Evolutionary conservation across 768 basidiomycete species (phyloP).

Genomic region (Leucocoprinus birnbaumii): DNA sequence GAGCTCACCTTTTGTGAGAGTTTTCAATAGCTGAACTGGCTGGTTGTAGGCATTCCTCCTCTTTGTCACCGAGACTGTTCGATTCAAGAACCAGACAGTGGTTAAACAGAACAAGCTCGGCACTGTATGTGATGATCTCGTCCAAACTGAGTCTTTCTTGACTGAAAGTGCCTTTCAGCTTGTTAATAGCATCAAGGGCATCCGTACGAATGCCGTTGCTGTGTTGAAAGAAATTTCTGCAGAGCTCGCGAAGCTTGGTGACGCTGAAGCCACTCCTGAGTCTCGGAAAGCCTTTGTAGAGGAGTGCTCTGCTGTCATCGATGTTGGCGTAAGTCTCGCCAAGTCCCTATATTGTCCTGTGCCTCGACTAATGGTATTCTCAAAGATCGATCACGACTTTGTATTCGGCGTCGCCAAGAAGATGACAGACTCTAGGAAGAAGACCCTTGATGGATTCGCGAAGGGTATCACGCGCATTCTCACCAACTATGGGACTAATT

Average conservation of each 20-base stretch:
- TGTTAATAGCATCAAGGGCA: constrained; percentile 59
- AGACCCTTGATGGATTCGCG: constrained; percentile 66
- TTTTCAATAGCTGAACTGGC: neutral
- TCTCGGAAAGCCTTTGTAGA: constrained; percentile 50
- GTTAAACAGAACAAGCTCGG: constrained; percentile 75
- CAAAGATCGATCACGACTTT: constrained; percentile 68
- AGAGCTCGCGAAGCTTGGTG: constrained; percentile 45
- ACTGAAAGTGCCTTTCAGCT: constrained; percentile 46
- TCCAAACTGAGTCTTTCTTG: too few relatives aligned
- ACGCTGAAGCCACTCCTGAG: constrained; percentile 50
- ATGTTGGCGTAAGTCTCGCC: constrained; percentile 29
- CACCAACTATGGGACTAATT: constrained; percentile 28
- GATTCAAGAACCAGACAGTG: constrained; percentile 70
- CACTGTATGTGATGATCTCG: constrained; percentile 41
- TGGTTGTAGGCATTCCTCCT: constrained; percentile 65
- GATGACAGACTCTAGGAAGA: constrained; percentile 67
- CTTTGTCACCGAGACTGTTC: constrained; percentile 62
- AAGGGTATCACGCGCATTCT: constrained; percentile 64
- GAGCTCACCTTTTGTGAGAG: constrained; percentile 1
- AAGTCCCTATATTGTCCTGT: neutral
- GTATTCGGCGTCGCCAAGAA: constrained; percentile 59
- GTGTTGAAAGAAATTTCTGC: constrained; percentile 58
- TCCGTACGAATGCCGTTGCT: constrained; percentile 50
- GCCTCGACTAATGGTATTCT: constrained; percentile 22
- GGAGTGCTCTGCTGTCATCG: constrained; percentile 37